These are phyloP conservation scores for Phyllosticta citrichinensis DNA, from an alignment of 2,329 filamentous ascomycete genomes.

Conservation along the genomic window DNA sequence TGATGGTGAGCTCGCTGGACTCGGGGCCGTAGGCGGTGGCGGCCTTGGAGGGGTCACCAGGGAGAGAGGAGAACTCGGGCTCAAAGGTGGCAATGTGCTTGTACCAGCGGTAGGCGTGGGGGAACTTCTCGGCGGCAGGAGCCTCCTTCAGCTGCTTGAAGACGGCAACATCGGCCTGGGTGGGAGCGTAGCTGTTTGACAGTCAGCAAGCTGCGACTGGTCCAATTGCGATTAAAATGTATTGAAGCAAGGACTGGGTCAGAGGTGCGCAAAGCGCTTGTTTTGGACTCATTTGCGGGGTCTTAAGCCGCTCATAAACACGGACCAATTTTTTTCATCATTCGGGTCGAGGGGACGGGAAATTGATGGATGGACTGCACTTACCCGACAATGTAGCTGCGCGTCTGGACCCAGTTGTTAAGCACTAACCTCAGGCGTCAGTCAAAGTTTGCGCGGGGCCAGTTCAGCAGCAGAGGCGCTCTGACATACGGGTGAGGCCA, in stretches of 20 bases:
- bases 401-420: conserved; percentile 63
- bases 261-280: conserved; percentile 72
- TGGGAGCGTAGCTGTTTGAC: conserved; percentile 50
- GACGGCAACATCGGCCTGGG: conserved; percentile 90
- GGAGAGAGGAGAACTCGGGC: conserved; percentile 81
- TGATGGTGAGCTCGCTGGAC: conserved; percentile 62
- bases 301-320: conserved; percentile 95
- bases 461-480: neutral
- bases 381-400: conserved; percentile 77
- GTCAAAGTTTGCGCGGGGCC: conserved; percentile 9
- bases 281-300: conserved; percentile 71
- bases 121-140: conserved; percentile 79
- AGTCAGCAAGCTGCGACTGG: conserved; percentile 18
- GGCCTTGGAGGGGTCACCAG: conserved; percentile 82
- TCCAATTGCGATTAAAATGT: neutral
- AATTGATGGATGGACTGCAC: conserved; percentile 32
- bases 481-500: conserved; percentile 49
- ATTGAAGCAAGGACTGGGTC: conserved; percentile 33
- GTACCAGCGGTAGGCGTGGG: conserved; percentile 94
- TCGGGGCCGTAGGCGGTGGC: conserved; percentile 90
- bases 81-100: conserved; percentile 94
- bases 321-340: conserved; percentile 91
- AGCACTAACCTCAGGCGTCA: conserved; percentile 40
- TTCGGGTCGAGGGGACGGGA: conserved; percentile 23
- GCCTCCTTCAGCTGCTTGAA: conserved; percentile 78